Conservation (phyloP, 1,284 basidiomycete genomes). For the Cutaneotrichosporon spelunceum region DNA sequence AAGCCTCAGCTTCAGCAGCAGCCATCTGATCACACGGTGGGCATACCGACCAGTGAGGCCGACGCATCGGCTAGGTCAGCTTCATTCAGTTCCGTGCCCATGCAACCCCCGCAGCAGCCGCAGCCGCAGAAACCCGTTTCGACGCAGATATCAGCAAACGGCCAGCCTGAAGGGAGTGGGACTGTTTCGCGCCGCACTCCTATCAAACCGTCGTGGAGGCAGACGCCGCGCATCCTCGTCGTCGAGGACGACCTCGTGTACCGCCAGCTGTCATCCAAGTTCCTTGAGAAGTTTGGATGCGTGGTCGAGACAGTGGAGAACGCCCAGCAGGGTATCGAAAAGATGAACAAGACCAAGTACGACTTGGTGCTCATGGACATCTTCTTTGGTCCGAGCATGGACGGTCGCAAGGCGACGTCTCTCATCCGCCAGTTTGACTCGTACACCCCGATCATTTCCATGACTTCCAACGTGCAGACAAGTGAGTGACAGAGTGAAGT, state of each 20-base stretch:
- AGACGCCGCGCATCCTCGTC: constrained; percentile 78
- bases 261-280: constrained; percentile 82
- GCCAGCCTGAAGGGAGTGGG: background rate
- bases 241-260: constrained; percentile 95
- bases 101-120: background rate
- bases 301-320: constrained; percentile 89
- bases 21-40: constrained; percentile 1
- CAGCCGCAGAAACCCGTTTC: background rate
- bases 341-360: constrained; percentile 92
- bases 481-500: constrained; percentile 32
- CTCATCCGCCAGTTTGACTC: constrained; percentile 89
- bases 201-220: constrained; percentile 83
- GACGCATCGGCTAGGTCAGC: background rate
- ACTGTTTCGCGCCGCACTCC: constrained; percentile 52
- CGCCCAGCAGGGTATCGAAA: constrained; percentile 87
- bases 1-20: constrained; percentile 11
- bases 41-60: background rate
- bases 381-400: constrained; percentile 50
- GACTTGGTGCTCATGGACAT: constrained; percentile 89
- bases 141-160: background rate
- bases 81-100: background rate
- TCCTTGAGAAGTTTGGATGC: constrained; percentile 92
- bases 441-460: constrained; percentile 87
- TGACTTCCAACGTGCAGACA: constrained; percentile 91
- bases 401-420: constrained; percentile 65